Evolutionary conservation across 352 stramenopile species (phyloP).

Genomic region (Phytophthora litchii): DNA sequence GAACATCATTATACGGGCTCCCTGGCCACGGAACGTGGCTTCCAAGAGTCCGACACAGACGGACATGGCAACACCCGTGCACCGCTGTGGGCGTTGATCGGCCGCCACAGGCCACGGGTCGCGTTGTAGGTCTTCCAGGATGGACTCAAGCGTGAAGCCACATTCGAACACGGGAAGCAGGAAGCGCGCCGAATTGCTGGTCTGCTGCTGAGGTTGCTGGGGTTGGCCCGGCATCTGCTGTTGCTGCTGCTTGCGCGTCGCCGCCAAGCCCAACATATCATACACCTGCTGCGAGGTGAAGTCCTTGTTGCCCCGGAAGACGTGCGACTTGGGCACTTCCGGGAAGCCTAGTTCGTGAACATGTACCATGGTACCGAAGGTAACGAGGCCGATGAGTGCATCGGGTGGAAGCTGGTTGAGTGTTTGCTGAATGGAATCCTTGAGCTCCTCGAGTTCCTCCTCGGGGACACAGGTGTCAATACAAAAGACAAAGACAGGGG

Average conservation of each 20-base stretch:
- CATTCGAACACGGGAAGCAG: conserved; percentile 97
- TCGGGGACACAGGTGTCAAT: conserved; percentile 98
- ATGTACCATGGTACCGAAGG: conserved; percentile 99
- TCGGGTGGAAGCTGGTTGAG: conserved; percentile 98
- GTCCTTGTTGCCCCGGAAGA: conserved; percentile 99
- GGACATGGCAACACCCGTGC: conserved; percentile 96
- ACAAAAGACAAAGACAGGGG: conserved; percentile 98
- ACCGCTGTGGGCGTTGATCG: conserved; percentile 96
- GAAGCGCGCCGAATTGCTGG: conserved; percentile 93
- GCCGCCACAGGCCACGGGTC: conserved; percentile 97
- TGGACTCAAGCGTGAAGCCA: conserved; percentile 96
- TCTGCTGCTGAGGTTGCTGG: conserved; percentile 77
- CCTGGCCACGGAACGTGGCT: conserved; percentile 94
- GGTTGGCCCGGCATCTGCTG: conserved; percentile 51
- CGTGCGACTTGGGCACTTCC: conserved; percentile 96
- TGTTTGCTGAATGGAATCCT: conserved; percentile 98
- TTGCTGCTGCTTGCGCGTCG: conserved; percentile 60
- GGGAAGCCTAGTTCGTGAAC: conserved; percentile 98
- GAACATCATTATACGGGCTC: conserved; percentile 98
- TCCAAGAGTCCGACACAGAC: conserved; percentile 97
- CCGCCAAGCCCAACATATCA: conserved; percentile 94
- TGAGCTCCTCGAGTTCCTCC: conserved; percentile 97
- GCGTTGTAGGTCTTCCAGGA: conserved; percentile 97
- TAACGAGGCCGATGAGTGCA: conserved; percentile 98
- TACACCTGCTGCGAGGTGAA: conserved; percentile 96